These are phyloP conservation scores for Xerophyta viscosa DNA, from an alignment of 106 monocot species.

Conservation along the genomic window DNA sequence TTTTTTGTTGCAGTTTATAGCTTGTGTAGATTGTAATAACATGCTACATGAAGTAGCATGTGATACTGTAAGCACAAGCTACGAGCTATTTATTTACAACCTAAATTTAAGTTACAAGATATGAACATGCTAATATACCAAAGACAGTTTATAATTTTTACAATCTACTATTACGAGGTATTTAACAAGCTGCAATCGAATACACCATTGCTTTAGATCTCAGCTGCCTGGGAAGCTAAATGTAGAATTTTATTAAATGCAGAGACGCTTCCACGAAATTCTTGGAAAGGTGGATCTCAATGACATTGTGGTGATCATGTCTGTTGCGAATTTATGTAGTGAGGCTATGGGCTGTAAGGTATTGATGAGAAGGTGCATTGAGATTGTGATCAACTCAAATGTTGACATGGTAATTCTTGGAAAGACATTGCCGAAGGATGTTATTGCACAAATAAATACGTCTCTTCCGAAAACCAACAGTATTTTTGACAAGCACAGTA, in stretches of 20 bases:
- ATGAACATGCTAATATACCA: too few species aligned
- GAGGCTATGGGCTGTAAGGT: conserved; percentile 26
- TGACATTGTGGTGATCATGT: conserved; percentile 44
- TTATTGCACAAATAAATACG: conserved; percentile 37
- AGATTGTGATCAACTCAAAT: conserved; percentile 32
- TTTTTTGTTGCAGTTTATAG: too few species aligned
- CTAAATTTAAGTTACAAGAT: too few species aligned
- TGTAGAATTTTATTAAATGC: conserved; percentile 8
- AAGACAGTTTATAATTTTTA: too few species aligned
- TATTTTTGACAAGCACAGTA: conserved; percentile 39
- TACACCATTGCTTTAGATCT: too few species aligned
- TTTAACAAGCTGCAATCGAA: too few species aligned
- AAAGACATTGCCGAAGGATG: conserved; percentile 44
- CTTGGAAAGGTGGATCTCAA: conserved; percentile 49
- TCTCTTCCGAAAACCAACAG: conserved; percentile 8
- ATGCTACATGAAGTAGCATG: too few species aligned
- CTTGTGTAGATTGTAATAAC: too few species aligned
- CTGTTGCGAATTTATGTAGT: conserved; percentile 40
- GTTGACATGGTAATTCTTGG: conserved; percentile 56
- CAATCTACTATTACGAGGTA: too few species aligned
- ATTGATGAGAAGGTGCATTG: conserved; percentile 41
- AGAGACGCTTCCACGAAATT: conserved; percentile 72
- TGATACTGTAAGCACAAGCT: too few species aligned
- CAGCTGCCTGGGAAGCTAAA: too few species aligned
- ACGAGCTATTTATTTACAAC: too few species aligned